Base-by-base conservation (phyloP, 371 early-diverging fungal genomes). In the Mortierella sp. region DNA sequence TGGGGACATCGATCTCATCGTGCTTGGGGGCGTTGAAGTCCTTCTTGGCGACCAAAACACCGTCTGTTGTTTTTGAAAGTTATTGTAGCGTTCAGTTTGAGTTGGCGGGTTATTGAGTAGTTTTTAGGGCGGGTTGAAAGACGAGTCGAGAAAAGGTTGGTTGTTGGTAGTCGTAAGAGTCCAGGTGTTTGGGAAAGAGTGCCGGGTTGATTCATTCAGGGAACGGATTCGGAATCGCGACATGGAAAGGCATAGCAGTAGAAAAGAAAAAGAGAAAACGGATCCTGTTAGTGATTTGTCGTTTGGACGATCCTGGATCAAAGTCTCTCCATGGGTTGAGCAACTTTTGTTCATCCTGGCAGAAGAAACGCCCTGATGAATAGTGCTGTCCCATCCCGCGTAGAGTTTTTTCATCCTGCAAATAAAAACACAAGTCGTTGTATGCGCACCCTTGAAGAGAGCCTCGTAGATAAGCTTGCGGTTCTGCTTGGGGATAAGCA, bases 41-140 rank as follows among this genome's bases (percentile, higher is more conserved):
- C 95, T 99, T 98, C 93, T 97, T 95, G 90, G 98, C 99, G 79
- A 98, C 98, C 82, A 98, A 89, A 88, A 97, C 98, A 87, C 99
- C 99, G 92, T 98, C 98, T 94, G 91, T 50, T 74, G 64, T 10
- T 16, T 21, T 34, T 11, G 53, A 21, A 31, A 51, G 3, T 34
- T 53, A 34, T 64, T 69, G 57, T 67, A 26, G 43, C 43, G 53
- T 28, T 6, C 34, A 26, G 28, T 13, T 67, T 37, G 28, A 26
- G 28, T 13, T 67, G n/a, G 28, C 4, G 48, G 6, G 43, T n/a
- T 31, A 16, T n/a, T 28, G 24, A 1, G n/a, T 31, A 8, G 24
- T 71, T 28, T 48, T 16, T 11, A 10, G n/a, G n/a, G n/a, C 46
- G 19, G 21, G 54, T 55, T 3, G 14, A 13, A 16, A 28, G 48